Percentiles rank a stretch among this genome's conserved stretches.
These are phyloP conservation scores for Beauveria brongniartii DNA, from an alignment of 2,329 filamentous ascomycete species.

Conservation along the genomic window DNA sequence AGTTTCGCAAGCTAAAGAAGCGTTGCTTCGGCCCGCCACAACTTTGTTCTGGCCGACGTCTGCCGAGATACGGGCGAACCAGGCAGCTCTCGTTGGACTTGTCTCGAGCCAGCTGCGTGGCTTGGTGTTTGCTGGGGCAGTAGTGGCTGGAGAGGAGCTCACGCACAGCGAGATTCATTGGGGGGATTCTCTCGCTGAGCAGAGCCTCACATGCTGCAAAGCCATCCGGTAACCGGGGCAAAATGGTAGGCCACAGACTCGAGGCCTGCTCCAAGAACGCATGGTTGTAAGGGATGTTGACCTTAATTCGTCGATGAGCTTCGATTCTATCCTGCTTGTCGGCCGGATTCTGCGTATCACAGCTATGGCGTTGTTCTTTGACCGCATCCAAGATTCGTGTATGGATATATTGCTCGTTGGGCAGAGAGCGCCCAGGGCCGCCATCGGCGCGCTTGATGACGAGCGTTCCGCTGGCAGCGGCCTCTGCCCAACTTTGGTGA, in stretches of 20 bases:
- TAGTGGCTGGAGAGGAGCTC: constrained; percentile 16
- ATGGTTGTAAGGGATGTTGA: not conserved
- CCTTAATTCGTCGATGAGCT: not conserved
- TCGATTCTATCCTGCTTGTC: not conserved
- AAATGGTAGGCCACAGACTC: not conserved
- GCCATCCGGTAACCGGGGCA: not conserved
- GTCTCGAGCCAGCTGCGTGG: constrained; percentile 14
- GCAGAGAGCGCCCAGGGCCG: not conserved
- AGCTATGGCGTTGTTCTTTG: not conserved
- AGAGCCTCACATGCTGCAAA: constrained; percentile 20
- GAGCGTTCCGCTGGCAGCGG: no score
- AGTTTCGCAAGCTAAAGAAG: constrained; percentile 38
- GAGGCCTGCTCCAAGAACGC: not conserved
- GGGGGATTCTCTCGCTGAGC: constrained; percentile 22
- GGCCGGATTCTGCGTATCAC: no score
- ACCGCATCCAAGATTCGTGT: not conserved
- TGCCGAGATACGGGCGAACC: constrained; percentile 40
- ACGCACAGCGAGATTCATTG: constrained; percentile 13
- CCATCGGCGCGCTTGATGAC: not conserved
- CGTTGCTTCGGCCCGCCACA: not conserved
- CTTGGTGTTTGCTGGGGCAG: constrained; percentile 1
- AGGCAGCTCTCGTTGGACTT: constrained; percentile 37
- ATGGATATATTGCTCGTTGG: not conserved
- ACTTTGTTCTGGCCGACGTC: constrained; percentile 14
- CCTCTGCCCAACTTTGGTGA: not conserved